Evolutionary conservation across 1,284 basidiomycete species (phyloP).

Genomic region (Tilletia caries): DNA sequence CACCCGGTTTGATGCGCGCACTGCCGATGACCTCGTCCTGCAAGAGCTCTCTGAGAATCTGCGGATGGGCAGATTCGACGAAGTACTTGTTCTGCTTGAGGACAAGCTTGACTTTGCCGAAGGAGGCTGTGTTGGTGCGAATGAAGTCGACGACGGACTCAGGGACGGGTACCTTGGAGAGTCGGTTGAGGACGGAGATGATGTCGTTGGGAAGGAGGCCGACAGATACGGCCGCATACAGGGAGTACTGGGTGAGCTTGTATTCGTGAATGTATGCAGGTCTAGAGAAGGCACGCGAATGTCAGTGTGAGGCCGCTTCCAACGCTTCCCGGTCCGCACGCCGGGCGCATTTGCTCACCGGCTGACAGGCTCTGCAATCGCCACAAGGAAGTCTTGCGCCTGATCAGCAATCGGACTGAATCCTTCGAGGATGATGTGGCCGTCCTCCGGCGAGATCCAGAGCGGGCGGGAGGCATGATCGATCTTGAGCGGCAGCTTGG

Average conservation of each 20-base stretch:
- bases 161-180: slow-evolving; percentile 51
- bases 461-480: slow-evolving; percentile 48
- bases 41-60: slow-evolving; percentile 47
- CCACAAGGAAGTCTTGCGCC: slow-evolving; percentile 96
- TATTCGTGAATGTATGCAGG: slow-evolving; percentile 98
- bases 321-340: background rate
- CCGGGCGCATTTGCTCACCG: slow-evolving; percentile 70
- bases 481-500: slow-evolving; percentile 47
- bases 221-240: slow-evolving; percentile 97
- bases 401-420: slow-evolving; percentile 82
- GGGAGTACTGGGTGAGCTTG: slow-evolving; percentile 93
- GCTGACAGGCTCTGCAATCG: slow-evolving; percentile 97
- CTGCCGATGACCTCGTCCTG: slow-evolving; percentile 46
- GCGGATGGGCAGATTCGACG: slow-evolving; percentile 50
- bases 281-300: slow-evolving; percentile 57
- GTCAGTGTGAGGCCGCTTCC: slow-evolving; percentile 26
- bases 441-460: slow-evolving; percentile 52
- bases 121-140: slow-evolving; percentile 48
- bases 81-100: slow-evolving; percentile 54
- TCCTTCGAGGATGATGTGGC: slow-evolving; percentile 51
- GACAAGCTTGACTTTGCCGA: slow-evolving; percentile 54
- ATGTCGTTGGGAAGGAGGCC: slow-evolving; percentile 97
- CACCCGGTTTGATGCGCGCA: slow-evolving; percentile 39
- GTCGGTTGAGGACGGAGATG: slow-evolving; percentile 71
- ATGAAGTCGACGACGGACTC: slow-evolving; percentile 48